Conservation (phyloP, 2,329 filamentous ascomycete genomes). For the Emergomyces africanus region DNA sequence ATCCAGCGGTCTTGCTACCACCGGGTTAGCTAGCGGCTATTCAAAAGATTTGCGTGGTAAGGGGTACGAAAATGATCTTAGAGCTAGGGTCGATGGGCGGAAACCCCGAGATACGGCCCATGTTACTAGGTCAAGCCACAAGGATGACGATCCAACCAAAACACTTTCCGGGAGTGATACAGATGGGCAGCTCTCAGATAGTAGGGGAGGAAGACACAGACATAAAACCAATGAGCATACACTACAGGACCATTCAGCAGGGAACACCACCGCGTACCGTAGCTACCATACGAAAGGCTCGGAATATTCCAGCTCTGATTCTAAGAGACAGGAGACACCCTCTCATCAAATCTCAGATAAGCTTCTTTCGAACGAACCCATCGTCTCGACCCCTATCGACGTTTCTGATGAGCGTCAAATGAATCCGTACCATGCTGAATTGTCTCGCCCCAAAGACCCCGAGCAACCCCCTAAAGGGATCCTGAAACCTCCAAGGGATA, state of each 20-base stretch:
- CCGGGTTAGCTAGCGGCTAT: constrained; percentile 24
- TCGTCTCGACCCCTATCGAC: constrained; percentile 13
- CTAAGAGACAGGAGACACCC: constrained; percentile 5
- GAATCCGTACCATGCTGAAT: constrained; percentile 19
- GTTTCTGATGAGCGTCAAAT: constrained; percentile 12
- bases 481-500: constrained; percentile 64
- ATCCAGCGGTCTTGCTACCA: constrained; percentile 23
- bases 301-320: neutral
- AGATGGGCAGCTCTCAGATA: constrained; percentile 5
- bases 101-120: constrained; percentile 13
- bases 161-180: neutral
- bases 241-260: neutral
- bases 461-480: constrained; percentile 67
- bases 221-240: neutral
- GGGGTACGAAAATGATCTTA: constrained; percentile 14
- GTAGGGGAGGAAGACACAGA: neutral
- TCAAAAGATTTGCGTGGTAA: constrained; percentile 16
- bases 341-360: constrained; percentile 12
- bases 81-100: constrained; percentile 11
- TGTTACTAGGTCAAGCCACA: neutral
- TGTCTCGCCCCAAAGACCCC: constrained; percentile 36
- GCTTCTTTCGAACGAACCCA: constrained; percentile 10
- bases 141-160: neutral
- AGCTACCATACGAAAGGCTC: neutral
- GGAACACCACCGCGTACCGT: neutral